Base-by-base conservation (phyloP, 2,329 filamentous ascomycete genomes). In the Arthroderma uncinatum region DNA sequence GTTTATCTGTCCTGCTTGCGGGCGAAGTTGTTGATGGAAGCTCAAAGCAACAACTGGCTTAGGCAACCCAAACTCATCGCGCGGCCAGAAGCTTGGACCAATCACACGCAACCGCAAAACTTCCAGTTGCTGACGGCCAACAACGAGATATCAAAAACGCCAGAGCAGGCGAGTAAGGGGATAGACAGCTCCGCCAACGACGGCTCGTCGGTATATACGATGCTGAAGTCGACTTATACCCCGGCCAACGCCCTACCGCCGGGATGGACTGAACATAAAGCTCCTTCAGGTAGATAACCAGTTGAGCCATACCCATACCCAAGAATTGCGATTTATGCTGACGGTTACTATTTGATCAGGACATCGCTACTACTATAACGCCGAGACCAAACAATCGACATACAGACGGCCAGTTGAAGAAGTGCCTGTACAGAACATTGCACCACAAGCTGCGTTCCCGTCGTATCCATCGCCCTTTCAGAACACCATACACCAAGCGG, bases 211-310 rank as follows among this genome's bases (percentile, higher is more conserved):
- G 9, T 12, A 36, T 37, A 37, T 14, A 53, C 42, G 48, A 89
- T 89, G 86, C 76, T 92, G 53, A 89, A 84, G 67, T 88, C 86
- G 19, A 91, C 87, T n/a, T 83, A 91, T 71, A 82, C 81, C 59
- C 78, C 82, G 21, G 78, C 80, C 8, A 77, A 81, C 48, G 82
- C 87, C 36, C 77, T 96, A 0, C 85, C 84, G 28, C 78, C 84
- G 44, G 90, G 89, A 61, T 96, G 91, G 91, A 89, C 87, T n/a
- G 88, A 95, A 71, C 90, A 96, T 74, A 91, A 85, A 72, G 89
- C 91, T 55, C 91, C 90, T 4, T 85, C 86, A 54, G 82, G 82
- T 82, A 71, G 57, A 71, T 68, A 59, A 12, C 54, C 30, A 61
- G 4, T 33, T n/a, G 8, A 12, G 9, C 23, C 33, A 16, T 25